Base-by-base conservation (phyloP, 192 early-diverging fungal species). In the Geranomyces variabilis region DNA sequence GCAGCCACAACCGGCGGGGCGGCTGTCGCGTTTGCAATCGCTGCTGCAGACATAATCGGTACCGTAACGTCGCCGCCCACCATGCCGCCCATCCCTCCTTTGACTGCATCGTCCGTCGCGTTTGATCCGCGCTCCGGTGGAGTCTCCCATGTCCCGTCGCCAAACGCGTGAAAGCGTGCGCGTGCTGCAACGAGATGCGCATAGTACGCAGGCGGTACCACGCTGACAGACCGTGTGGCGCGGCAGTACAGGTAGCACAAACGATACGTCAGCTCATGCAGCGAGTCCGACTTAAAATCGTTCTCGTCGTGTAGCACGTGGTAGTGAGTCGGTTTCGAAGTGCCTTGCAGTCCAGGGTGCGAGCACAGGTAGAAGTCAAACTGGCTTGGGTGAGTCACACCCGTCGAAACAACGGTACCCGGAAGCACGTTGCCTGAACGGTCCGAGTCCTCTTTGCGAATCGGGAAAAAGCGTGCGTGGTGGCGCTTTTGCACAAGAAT, bases 281-380 rank as follows among this genome's bases (percentile, higher is more conserved):
- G 76, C 43, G 84, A 80, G 67, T 98, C 93, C 8, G 89, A 70
- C 0, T 83, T 83, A 57, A 95, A 95, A 10, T 83, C 78, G 76
- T 93, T 91, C 44, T 97, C 94, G 63, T 99, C 93, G 65, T 90
- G 82, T 43, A 99, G 75, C 17, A 96, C 94, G 57, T 90, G 88
- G 86, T 99, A 99, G 73, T 93, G 92, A 0, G 91, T 91, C 0
- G 95, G 94, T 31, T 94, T 90, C 15, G 93, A 94, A 0, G 95
- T 96, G 34, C 96, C 95, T 75, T 95, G 93, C 24, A 96, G 85
- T 51, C 95, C 93, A 0, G 90, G 88, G 66, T 99, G 96, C 19
- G 94, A 90, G 67, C 91, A 92, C 22, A 98, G 79, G 79, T 86
- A 89, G 66, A 88, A 89, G 49, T 89, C 87, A 61, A 86, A 88